Evolutionary conservation across 2,329 filamentous ascomycete genomes (phyloP), one percentile per base, ranked within the genome.

Genomic region (Neofusicoccum parvum): DNA sequence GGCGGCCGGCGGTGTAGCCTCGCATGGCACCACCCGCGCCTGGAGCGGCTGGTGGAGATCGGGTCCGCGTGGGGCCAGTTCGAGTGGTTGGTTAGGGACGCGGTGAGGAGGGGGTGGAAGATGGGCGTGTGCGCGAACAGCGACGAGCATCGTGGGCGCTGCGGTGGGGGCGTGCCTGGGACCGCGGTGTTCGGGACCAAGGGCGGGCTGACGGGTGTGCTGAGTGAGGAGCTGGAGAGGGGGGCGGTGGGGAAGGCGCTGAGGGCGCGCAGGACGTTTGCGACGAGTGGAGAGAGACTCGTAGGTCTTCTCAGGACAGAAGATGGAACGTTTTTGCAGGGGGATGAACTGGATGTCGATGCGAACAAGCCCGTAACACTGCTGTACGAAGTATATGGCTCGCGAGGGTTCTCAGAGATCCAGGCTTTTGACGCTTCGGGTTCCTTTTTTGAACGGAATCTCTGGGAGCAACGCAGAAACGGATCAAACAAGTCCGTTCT

Each of bases 41-140:
- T 79, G n/a, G 76, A 78, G 45, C 68, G 75, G 0, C 69, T 79
- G 0, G 41, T 78, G 2, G 75, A 79, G 65, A 75, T 79, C 45
- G 75, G 75, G 1, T 77, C 75, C 59, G 73, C 75, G 0, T 79
- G 76, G 76, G 75, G 75, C 1, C 62, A 70, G 41, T 75, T 78
- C 66, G 76, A 78, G 64, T 79, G 75, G 76, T 67, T 77, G 11
- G 66, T 78, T n/a, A 36, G 50, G 4, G 65, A 64, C 17, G 65
- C 71, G 5, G 70, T 78, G 1, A 39, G 67, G 39, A 62, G 75
- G 1, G 76, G 75, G 10, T 77, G 74, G 73, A 73, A 72, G 64
- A 34, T 78, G 20, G 75, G 76, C 3, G 75, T 78, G 0, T 75
- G 69, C 43, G 76, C 76, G 14, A 78, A 78, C 64, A 74, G 71